Evolutionary conservation across 305 asterid genomes (phyloP).

Genomic region (Withania somnifera): DNA sequence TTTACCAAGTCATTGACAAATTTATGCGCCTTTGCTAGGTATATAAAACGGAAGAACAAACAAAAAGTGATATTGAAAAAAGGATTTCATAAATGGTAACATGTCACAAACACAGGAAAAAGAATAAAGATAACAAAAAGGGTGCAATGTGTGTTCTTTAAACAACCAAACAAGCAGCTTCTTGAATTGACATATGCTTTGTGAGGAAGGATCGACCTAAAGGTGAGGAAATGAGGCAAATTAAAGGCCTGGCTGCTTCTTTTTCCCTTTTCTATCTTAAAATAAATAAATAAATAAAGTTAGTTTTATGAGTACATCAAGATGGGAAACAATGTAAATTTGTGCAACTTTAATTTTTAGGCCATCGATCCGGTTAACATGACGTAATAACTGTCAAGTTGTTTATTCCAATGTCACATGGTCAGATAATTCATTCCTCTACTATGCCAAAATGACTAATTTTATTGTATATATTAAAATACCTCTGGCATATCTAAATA

Average conservation of each 20-base stretch:
- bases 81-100: constrained; percentile 13
- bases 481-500: too few relatives aligned
- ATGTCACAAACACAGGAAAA: constrained; percentile 18
- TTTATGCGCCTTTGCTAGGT: background rate
- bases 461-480: too few relatives aligned
- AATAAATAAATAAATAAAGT: too few relatives aligned
- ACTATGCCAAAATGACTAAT: too few relatives aligned
- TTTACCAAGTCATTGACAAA: background rate
- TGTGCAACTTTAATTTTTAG: background rate
- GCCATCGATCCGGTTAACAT: background rate
- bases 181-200: constrained; percentile 20
- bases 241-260: background rate
- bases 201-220: constrained; percentile 26
- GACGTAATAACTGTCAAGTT: background rate
- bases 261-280: background rate
- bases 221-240: background rate
- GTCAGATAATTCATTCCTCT: too few relatives aligned
- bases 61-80: constrained; percentile 23
- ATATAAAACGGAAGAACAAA: constrained; percentile 15
- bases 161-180: constrained; percentile 15
- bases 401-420: background rate
- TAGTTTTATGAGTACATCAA: background rate
- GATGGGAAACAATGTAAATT: background rate
- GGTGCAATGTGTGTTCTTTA: background rate
- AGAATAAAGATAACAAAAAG: constrained; percentile 25